These are phyloP conservation scores for Sicyos baderoa DNA, from an alignment of 306 rosid genomes.

Conservation along the genomic window DNA sequence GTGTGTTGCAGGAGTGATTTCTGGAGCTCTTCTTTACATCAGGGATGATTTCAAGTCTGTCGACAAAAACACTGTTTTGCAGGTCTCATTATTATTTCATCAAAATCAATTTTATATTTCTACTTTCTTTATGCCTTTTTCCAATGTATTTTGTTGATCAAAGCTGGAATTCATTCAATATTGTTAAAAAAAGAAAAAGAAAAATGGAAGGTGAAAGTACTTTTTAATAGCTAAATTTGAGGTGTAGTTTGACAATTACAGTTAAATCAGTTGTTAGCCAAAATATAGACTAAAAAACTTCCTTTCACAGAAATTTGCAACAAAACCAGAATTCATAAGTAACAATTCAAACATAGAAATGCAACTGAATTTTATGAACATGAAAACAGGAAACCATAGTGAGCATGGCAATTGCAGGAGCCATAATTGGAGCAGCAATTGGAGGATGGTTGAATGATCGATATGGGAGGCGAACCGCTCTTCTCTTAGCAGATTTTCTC, in stretches of 20 bases:
- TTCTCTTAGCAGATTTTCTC: conserved; percentile 49
- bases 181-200: too few relatives aligned
- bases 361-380: background rate
- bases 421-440: conserved; percentile 72
- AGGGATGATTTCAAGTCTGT: conserved; percentile 55
- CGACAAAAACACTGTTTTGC: conserved; percentile 65
- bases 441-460: conserved; percentile 83
- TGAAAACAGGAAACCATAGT: conserved; percentile 62
- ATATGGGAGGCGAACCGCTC: conserved; percentile 50
- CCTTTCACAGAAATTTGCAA: too few relatives aligned
- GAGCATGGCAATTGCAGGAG: conserved; percentile 83
- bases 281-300: too few relatives aligned
- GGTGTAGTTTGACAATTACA: too few relatives aligned
- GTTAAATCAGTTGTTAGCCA: too few relatives aligned
- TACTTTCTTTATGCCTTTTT: too few relatives aligned
- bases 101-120: too few relatives aligned
- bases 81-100: conserved; percentile 16
- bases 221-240: too few relatives aligned
- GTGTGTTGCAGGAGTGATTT: conserved; percentile 60
- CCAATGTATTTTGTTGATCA: too few relatives aligned
- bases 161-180: too few relatives aligned
- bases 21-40: conserved; percentile 83
- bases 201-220: too few relatives aligned
- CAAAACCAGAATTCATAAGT: too few relatives aligned
- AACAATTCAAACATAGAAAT: background rate